Evolutionary conservation across 495 filamentous ascomycete genomes (phyloP).

Genomic region (Podospora comata): DNA sequence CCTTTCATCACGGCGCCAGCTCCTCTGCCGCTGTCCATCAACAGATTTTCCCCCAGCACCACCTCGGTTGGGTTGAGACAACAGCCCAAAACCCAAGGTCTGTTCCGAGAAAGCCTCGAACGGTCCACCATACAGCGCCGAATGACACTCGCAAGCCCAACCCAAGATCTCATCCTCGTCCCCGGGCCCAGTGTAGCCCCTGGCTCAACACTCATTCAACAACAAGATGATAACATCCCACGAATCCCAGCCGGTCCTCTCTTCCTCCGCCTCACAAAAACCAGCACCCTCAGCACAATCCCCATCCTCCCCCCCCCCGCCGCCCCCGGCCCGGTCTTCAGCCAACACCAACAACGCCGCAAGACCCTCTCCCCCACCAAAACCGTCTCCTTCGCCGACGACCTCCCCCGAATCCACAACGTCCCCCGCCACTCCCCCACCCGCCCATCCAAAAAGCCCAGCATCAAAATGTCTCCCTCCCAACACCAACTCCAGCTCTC

Average conservation of each 20-base stretch:
- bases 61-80: neutral
- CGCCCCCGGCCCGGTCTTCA: neutral
- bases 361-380: constrained; percentile 9
- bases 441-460: neutral
- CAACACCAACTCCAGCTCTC: neutral
- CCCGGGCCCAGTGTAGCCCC: neutral
- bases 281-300: constrained; percentile 23
- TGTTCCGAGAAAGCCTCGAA: neutral
- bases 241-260: constrained; percentile 13
- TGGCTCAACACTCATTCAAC: neutral
- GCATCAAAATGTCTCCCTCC: neutral
- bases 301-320: constrained; percentile 17
- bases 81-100: neutral
- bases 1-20: constrained; percentile 14
- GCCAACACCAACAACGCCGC: neutral
- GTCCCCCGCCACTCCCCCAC: neutral
- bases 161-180: constrained; percentile 9
- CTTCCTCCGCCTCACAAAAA: constrained; percentile 19
- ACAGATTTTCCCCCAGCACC: neutral
- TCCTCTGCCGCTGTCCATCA: neutral
- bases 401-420: neutral
- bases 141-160: neutral
- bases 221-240: constrained; percentile 5
- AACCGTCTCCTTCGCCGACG: neutral
- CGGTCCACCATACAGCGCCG: neutral